Conservation (phyloP, 2,329 filamentous ascomycete genomes). For the Exophiala spinifera region DNA sequence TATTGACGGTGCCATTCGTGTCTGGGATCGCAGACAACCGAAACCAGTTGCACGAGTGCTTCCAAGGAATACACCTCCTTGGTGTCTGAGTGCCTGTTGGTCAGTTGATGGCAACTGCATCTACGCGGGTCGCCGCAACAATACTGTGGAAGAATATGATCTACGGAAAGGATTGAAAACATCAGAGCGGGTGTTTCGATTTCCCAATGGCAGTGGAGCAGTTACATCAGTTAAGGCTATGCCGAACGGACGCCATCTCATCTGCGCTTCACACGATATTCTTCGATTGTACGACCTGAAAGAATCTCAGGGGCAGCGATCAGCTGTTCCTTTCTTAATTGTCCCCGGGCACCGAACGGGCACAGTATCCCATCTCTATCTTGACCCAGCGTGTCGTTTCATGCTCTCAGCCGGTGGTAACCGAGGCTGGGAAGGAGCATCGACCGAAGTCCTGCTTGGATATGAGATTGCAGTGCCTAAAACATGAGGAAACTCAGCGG, state of each 20-base stretch:
- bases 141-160: constrained; percentile 91
- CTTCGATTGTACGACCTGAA: constrained; percentile 86
- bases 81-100: constrained; percentile 98
- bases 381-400: constrained; percentile 83
- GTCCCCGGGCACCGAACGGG: constrained; percentile 87
- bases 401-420: constrained; percentile 92
- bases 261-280: constrained; percentile 87
- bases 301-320: constrained; percentile 63
- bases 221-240: constrained; percentile 86
- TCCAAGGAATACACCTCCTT: constrained; percentile 76
- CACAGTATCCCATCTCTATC: constrained; percentile 78
- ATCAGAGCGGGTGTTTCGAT: constrained; percentile 76
- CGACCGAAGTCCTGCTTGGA: constrained; percentile 85
- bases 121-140: constrained; percentile 85
- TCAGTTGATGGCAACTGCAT: constrained; percentile 92
- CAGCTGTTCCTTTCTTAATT: constrained; percentile 90
- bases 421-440: constrained; percentile 87
- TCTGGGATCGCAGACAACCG: constrained; percentile 60
- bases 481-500: background rate
- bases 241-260: constrained; percentile 86
- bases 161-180: constrained; percentile 75
- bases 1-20: constrained; percentile 47
- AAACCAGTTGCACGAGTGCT: constrained; percentile 76
- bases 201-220: constrained; percentile 82
- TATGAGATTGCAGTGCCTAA: constrained; percentile 72